These are phyloP conservation scores for Mercurialis annua DNA, from an alignment of 345 rosid genomes.

Conservation along the genomic window DNA sequence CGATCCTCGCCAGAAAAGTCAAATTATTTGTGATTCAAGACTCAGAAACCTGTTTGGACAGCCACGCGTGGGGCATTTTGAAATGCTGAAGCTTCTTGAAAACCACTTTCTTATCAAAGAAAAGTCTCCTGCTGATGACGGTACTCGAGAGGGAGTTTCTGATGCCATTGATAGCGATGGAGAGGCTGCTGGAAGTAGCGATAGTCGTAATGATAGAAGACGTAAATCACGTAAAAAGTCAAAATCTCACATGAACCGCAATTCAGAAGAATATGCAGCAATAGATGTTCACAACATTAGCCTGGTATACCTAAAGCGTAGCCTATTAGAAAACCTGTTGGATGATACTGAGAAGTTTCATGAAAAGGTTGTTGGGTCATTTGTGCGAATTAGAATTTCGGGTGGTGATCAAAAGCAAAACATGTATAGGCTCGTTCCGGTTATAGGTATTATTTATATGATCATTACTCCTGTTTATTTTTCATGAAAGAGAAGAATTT, in stretches of 20 bases:
- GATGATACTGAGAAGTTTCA: constrained; percentile 71
- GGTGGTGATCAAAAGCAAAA: constrained; percentile 95
- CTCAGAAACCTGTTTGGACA: constrained; percentile 87
- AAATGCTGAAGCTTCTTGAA: constrained; percentile 96
- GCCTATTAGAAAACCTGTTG: constrained; percentile 77
- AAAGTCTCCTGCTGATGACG: constrained; percentile 60
- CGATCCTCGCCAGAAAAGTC: constrained; percentile 94
- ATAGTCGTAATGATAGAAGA: constrained; percentile 67
- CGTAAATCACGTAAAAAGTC: constrained; percentile 73
- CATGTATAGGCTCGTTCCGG: constrained; percentile 91
- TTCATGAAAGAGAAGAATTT: constrained; percentile 1
- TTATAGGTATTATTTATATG: constrained; percentile 60
- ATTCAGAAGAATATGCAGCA: constrained; percentile 93
- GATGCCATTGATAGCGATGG: constrained; percentile 66
- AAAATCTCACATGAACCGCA: constrained; percentile 56
- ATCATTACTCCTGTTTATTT: constrained; percentile 4
- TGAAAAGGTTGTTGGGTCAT: constrained; percentile 81
- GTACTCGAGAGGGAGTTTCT: constrained; percentile 52
- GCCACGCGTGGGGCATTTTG: constrained; percentile 96
- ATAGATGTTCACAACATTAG: constrained; percentile 83
- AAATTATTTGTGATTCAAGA: constrained; percentile 87
- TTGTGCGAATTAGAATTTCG: constrained; percentile 90
- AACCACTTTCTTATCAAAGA: constrained; percentile 82
- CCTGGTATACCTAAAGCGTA: constrained; percentile 83
- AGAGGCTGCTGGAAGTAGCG: constrained; percentile 71